Evolutionary conservation across 2,329 filamentous ascomycete species (phyloP).

Genomic region (Xylariaceae sp.): DNA sequence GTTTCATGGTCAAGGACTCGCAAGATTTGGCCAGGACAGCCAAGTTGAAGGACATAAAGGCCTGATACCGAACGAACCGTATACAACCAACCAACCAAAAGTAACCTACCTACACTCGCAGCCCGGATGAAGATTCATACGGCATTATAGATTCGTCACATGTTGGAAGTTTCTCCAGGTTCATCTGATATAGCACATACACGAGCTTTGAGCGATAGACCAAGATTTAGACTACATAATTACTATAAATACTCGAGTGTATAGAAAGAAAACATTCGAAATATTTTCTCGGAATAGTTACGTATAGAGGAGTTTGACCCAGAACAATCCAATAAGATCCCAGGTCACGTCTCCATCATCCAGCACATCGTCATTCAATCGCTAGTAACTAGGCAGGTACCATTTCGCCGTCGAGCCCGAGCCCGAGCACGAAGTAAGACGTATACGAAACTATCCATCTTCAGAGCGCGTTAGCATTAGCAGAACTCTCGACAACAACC

Average conservation of each 20-base stretch:
- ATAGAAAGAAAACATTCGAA: neutral
- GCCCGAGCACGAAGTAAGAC: too few species aligned
- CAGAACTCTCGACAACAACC: neutral
- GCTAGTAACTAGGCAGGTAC: too few species aligned
- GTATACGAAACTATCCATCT: neutral
- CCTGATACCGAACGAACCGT: constrained; percentile 35
- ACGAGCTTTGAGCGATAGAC: neutral
- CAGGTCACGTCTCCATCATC: neutral
- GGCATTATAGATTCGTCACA: neutral
- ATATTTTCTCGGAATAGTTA: neutral
- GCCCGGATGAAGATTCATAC: neutral
- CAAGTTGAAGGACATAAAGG: constrained; percentile 58
- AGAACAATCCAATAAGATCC: neutral
- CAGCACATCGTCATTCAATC: neutral
- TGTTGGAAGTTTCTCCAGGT: neutral
- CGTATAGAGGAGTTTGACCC: too few species aligned
- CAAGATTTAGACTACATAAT: neutral
- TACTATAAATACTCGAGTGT: neutral
- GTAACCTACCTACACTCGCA: neutral
- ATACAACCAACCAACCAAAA: neutral
- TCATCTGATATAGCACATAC: neutral
- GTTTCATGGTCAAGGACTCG: constrained; percentile 81
- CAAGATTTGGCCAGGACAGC: constrained; percentile 62
- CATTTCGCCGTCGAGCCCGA: too few species aligned
- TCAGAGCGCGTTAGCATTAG: constrained; percentile 7